A percentile compares a stretch with the other conserved stretches of the same genome.
Conservation (phyloP, 306 rosid genomes). For the Cicer judaicum region DNA sequence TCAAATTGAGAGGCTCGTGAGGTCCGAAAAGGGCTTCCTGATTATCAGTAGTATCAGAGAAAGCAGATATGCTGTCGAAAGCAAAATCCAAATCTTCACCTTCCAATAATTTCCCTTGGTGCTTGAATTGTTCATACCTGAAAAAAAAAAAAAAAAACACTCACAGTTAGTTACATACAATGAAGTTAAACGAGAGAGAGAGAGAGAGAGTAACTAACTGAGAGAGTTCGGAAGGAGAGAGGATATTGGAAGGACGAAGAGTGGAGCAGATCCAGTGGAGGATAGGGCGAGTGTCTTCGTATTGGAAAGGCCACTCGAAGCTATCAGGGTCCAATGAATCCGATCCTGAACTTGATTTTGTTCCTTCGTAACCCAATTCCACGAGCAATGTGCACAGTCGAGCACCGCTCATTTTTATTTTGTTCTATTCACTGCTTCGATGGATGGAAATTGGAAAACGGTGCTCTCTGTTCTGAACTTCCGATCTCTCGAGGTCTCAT, state of each 20-base stretch:
- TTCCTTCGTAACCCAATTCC: slow-evolving; percentile 72
- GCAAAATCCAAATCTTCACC: slow-evolving; percentile 96
- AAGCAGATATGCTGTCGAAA: slow-evolving; percentile 87
- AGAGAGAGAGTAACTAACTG: slow-evolving; percentile 51
- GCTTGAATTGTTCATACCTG: slow-evolving; percentile 79
- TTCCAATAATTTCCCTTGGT: slow-evolving; percentile 89
- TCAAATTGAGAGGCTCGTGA: slow-evolving; percentile 69
- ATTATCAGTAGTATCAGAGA: slow-evolving; percentile 78
- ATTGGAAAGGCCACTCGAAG: slow-evolving; percentile 95
- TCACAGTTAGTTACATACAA: background rate
- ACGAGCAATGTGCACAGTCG: slow-evolving; percentile 65
- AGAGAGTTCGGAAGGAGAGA: slow-evolving; percentile 77
- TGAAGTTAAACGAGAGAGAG: background rate
- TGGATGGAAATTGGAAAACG: background rate
- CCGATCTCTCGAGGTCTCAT: background rate
- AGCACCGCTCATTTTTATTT: slow-evolving; percentile 66
- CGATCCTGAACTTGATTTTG: slow-evolving; percentile 46
- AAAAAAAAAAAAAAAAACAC: background rate
- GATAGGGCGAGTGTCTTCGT: slow-evolving; percentile 86
- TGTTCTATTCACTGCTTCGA: background rate
- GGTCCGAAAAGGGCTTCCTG: slow-evolving; percentile 91
- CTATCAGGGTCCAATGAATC: slow-evolving; percentile 82
- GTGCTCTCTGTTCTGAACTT: background rate
- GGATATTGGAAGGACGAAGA: slow-evolving; percentile 89
- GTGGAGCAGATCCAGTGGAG: slow-evolving; percentile 95